Evolutionary conservation across 163 green algal genomes (phyloP), one percentile per base, ranked within the genome.

Genomic region (Coccomyxa subellipsoidea): DNA sequence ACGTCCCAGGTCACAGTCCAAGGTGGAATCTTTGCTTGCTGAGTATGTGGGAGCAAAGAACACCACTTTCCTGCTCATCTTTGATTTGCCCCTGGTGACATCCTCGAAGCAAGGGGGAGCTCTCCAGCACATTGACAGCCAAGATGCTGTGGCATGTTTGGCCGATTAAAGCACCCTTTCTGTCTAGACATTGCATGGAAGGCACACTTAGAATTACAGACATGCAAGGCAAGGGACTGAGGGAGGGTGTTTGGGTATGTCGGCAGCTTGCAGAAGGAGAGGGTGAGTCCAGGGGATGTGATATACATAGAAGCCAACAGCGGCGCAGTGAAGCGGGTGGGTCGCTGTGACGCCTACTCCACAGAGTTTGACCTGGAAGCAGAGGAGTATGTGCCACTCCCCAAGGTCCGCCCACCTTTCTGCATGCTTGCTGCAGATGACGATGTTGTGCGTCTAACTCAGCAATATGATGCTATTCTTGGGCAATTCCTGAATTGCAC

Each of bases 241-340:
- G 95, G 78, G 93, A 98, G 38, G 76, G 70, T 18, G 37, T 70
- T 25, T 36, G 76, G 15, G 21, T 12, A 12, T 59, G 47, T 7
- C 15, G 23, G 66, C 66, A 73, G 66, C 4, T 34, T 77, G 21
- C 70, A 77, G 78, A 95, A 98, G 81, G 95, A 96, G 88, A 94
- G 94, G 85, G 92, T 97, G 40, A 77, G 35, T 31, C 85, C 95
- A 4, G 97, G 97, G 0, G 97, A 99, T 84, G 97, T 99, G 3
- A 99, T 99, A 76, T 99, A 99, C 94, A 98, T 99, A 72, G 97
- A 99, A 88, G 95, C 97, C 54, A 98, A 95, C 90, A 96, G 88
- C 38, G 97, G 97, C 21, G 92, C 96, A 3, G 97, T 99, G 1
- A 98, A 98, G 92, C 89, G 97, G 2, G 97, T 99, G 27, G 97